Evolutionary conservation across 2,329 filamentous ascomycete species (phyloP), one percentile per base, ranked within the genome.

Genomic region (Bipolaris victoriae): DNA sequence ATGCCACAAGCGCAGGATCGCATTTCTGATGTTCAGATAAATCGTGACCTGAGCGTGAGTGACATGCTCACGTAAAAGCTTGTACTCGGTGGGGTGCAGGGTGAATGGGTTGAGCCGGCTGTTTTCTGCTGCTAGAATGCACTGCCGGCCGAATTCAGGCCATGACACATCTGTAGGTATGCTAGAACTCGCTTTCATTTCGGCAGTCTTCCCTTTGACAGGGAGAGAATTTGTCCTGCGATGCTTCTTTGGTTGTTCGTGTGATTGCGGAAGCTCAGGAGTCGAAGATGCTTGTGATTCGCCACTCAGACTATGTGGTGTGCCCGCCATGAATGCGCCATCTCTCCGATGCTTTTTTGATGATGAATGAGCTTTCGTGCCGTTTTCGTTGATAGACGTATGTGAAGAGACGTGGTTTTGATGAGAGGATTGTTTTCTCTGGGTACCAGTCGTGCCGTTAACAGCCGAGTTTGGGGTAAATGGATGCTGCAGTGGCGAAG

Each of bases 21-120:
- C 91, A 75, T 99, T 99, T 66, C 95, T 86, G 61, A 99, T 95
- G 74, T 98, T 98, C 52, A 99, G 82, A 77, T 99, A 99, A 11
- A 92, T 91, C 2, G 94, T 97, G 64, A 97, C 92, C 77, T 99
- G 95, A 31, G 89, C 84, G 68, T 91, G 88, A 71, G 90, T 96
- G 66, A 99, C 87, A 68, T 96, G 88, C 60, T 90, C 84, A 60
- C 91, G 86, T 39, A 99, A 80, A 58, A 97, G 82, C 57, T 84
- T 81, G 72, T 97, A 93, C 76, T 99, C 95, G 61, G 91, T 88
- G 24, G 86, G 84, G 76, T 98, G 92, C 37, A 99, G 80, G 10
- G 90, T 88, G 76, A 95, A 98, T 0, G 95, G 94, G 64, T 94
- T 94, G 1, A 99, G 82, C 55, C 95, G 85, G 39, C 92, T 97